Conservation (phyloP, 192 early-diverging fungal genomes). For the Dissophora ornata region DNA sequence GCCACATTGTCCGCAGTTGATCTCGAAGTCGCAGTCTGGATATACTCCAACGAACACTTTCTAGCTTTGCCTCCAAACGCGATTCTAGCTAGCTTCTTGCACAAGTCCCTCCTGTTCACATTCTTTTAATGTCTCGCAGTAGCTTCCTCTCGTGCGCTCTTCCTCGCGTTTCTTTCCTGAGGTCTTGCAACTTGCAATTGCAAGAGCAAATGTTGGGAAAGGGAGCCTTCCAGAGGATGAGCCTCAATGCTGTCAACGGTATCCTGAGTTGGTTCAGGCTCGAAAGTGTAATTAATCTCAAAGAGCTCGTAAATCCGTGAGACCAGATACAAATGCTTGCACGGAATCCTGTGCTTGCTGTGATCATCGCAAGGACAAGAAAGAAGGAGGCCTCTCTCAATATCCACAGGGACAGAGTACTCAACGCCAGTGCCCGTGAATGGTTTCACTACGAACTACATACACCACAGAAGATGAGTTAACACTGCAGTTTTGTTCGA, state of each 20-base stretch:
- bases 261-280: not conserved
- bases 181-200: not conserved
- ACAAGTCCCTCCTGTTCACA: not conserved
- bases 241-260: not conserved
- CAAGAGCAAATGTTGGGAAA: not conserved
- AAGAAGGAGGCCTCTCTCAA: too few relatives aligned
- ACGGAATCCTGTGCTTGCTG: not conserved
- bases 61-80: not conserved
- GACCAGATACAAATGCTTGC: not conserved
- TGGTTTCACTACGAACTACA: too few relatives aligned
- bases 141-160: not conserved
- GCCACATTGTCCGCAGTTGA: too few relatives aligned
- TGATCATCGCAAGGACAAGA: too few relatives aligned
- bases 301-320: constrained; percentile 5
- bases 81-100: not conserved
- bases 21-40: not conserved
- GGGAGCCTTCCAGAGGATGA: not conserved
- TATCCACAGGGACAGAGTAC: too few relatives aligned
- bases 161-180: not conserved
- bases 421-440: too few relatives aligned
- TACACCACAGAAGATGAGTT: too few relatives aligned
- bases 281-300: not conserved
- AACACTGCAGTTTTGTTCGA: too few relatives aligned
- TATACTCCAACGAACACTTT: constrained; percentile 1
- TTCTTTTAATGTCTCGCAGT: not conserved